Conservation (phyloP, 2,329 filamentous ascomycete species). For the Stagonosporopsis vannaccii region DNA sequence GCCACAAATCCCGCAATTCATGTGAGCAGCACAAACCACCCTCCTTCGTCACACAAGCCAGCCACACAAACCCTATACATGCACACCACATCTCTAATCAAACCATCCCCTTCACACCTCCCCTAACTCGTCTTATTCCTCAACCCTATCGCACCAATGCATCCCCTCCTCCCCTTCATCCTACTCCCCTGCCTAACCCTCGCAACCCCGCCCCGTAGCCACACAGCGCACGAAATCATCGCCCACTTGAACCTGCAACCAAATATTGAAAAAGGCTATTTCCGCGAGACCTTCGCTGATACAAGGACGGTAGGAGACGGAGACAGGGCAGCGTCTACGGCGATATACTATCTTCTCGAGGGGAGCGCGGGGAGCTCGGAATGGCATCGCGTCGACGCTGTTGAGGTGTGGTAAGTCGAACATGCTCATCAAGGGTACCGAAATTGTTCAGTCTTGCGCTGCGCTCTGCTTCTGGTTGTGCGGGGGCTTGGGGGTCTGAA, state of each 20-base stretch:
- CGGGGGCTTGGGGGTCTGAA: too few relatives aligned
- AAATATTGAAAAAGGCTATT: conserved; percentile 3
- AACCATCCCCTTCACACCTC: too few relatives aligned
- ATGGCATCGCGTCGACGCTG: conserved; percentile 60
- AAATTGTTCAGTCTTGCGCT: too few relatives aligned
- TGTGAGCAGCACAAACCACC: background rate
- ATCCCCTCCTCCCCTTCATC: background rate
- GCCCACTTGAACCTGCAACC: background rate
- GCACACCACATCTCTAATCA: background rate
- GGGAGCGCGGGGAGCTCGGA: conserved; percentile 44
- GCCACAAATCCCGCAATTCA: too few relatives aligned
- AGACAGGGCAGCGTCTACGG: conserved; percentile 55
- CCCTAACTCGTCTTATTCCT: background rate
- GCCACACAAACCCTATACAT: background rate
- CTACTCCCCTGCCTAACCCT: background rate
- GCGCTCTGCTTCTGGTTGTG: background rate
- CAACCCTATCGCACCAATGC: background rate
- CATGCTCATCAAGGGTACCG: too few relatives aligned
- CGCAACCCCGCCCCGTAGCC: background rate
- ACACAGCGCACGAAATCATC: background rate
- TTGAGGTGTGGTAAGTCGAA: conserved; percentile 44
- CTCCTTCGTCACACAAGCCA: background rate
- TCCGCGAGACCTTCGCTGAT: background rate
- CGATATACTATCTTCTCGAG: conserved; percentile 62
- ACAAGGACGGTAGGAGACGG: background rate